Percentiles rank a stretch among this genome's conserved stretches.
These are phyloP conservation scores for Hypomontagnella submonticulosa DNA, from an alignment of 495 filamentous ascomycete species.

Conservation along the genomic window DNA sequence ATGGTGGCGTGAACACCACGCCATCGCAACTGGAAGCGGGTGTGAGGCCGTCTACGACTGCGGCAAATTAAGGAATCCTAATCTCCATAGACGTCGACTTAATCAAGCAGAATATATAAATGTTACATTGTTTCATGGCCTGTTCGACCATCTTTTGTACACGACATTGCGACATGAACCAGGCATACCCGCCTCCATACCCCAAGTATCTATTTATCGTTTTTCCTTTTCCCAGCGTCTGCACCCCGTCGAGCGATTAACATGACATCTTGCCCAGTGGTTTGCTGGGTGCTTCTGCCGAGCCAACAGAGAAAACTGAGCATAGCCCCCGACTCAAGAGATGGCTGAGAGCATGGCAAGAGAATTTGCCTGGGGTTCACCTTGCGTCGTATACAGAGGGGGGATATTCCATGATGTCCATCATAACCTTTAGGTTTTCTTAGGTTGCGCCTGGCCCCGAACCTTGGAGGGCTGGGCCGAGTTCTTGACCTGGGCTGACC, in stretches of 20 bases:
- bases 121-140: slow-evolving; percentile 24
- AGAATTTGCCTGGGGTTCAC: slow-evolving; percentile 13
- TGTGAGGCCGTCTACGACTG: slow-evolving; percentile 42
- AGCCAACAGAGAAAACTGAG: neutral
- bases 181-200: slow-evolving; percentile 20
- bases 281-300: neutral
- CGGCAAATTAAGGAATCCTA: slow-evolving; percentile 39
- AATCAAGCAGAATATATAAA: slow-evolving; percentile 43
- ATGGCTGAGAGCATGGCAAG: neutral
- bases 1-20: slow-evolving; percentile 41
- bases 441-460: slow-evolving; percentile 2
- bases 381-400: neutral
- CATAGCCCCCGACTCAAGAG: neutral
- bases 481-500: neutral
- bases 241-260: neutral
- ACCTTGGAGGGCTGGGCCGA: slow-evolving; percentile 11
- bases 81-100: slow-evolving; percentile 41
- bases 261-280: neutral
- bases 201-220: slow-evolving; percentile 6
- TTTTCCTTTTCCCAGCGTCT: slow-evolving; percentile 8
- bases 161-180: slow-evolving; percentile 29
- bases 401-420: slow-evolving; percentile 7
- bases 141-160: slow-evolving; percentile 29
- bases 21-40: slow-evolving; percentile 56
- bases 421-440: slow-evolving; percentile 14